Conservation (phyloP, 1,284 basidiomycete species). For the Ceratobasidium theobromae region DNA sequence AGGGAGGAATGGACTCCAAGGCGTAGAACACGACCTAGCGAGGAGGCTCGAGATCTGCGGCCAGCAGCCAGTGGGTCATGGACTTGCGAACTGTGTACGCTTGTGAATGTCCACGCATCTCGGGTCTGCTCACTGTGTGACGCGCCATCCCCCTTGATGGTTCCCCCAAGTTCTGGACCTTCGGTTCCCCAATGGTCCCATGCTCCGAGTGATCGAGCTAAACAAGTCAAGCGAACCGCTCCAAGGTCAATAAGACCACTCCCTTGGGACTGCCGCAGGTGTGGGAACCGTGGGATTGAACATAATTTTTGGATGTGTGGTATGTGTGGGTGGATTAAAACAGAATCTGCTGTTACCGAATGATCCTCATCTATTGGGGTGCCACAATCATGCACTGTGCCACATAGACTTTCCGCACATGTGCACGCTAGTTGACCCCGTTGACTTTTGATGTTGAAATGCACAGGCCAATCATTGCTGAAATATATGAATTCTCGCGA, state of each 20-base stretch:
- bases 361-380: background rate
- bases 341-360: slow-evolving; percentile 42
- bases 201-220: background rate
- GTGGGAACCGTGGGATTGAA: slow-evolving; percentile 61
- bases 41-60: background rate
- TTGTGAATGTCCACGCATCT: slow-evolving; percentile 56
- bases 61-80: background rate
- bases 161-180: slow-evolving; percentile 25
- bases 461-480: background rate
- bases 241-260: slow-evolving; percentile 38
- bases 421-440: background rate
- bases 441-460: background rate
- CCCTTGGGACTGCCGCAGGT: slow-evolving; percentile 70
- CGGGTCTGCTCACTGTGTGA: slow-evolving; percentile 65
- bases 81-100: slow-evolving; percentile 58
- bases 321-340: slow-evolving; percentile 68
- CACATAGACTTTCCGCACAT: background rate
- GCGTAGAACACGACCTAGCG: background rate
- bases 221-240: background rate
- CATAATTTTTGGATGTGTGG: slow-evolving; percentile 73
- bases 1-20: slow-evolving; percentile 6
- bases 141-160: slow-evolving; percentile 48
- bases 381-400: background rate
- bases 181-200: background rate
- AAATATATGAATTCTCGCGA: slow-evolving; percentile 5